Percentiles rank a stretch among this genome's conserved stretches.
Conservation (phyloP, 306 rosid genomes). For the Mimosa pudica region DNA sequence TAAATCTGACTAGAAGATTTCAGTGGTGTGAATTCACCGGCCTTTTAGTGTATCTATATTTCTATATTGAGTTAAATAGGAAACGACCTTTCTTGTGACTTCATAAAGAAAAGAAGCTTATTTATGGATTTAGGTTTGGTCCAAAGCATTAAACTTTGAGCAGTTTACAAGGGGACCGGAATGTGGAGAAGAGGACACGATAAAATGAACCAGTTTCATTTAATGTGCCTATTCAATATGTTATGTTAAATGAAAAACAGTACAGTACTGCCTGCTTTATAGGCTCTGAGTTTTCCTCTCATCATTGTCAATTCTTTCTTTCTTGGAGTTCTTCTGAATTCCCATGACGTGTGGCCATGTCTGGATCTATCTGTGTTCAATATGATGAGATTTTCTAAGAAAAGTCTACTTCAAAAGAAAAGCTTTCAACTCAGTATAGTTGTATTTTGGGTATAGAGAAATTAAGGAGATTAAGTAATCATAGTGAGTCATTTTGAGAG, state of each 20-base stretch:
- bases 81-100: background rate
- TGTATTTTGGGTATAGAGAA: background rate
- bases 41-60: background rate
- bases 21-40: conserved; percentile 24
- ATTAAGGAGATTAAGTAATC: background rate
- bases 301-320: conserved; percentile 1
- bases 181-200: background rate
- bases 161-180: background rate
- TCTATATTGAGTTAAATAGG: background rate
- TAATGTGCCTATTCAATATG: conserved; percentile 24
- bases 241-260: background rate
- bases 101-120: background rate
- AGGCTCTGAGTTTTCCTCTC: conserved; percentile 6
- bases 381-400: background rate
- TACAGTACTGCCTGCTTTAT: background rate
- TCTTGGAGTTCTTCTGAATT: background rate
- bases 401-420: background rate
- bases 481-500: background rate
- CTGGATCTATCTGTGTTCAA: background rate
- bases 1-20: conserved; percentile 40
- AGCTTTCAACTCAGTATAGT: background rate
- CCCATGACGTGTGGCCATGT: background rate
- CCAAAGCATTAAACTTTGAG: background rate
- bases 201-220: background rate
- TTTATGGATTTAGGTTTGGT: conserved; percentile 29